A percentile compares a stretch with the other conserved stretches of the same genome.
These are phyloP conservation scores for Metschnikowia henanensis DNA, from an alignment of 805 yeast species.

Conservation along the genomic window DNA sequence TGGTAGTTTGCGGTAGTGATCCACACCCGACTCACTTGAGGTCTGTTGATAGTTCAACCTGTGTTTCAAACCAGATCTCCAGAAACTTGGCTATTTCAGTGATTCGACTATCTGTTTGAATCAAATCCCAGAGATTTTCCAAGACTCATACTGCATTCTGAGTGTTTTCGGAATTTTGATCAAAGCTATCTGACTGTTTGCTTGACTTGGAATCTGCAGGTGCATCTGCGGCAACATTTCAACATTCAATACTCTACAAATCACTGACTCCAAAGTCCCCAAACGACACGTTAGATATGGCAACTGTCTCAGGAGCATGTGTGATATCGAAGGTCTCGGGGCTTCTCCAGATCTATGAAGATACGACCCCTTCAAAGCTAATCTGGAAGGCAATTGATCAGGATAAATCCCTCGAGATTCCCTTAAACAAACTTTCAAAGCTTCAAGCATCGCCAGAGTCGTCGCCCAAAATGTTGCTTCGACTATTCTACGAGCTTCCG, in stretches of 20 bases:
- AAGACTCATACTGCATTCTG: neutral
- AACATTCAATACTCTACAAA: neutral
- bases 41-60: no score
- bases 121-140: no score
- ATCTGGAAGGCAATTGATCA: conserved; percentile 60
- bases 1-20: no score
- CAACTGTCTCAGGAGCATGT: conserved; percentile 50
- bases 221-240: neutral
- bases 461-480: conserved; percentile 65
- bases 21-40: no score
- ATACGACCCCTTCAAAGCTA: conserved; percentile 52
- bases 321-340: conserved; percentile 56
- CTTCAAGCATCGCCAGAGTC: conserved; percentile 71
- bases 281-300: conserved; percentile 9
- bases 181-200: no score
- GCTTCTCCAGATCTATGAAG: conserved; percentile 55
- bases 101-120: no score
- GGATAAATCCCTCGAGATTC: conserved; percentile 32
- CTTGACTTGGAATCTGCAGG: no score
- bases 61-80: no score
- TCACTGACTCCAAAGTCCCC: neutral
- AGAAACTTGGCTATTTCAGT: no score
- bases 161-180: neutral
- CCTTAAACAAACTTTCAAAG: conserved; percentile 36
- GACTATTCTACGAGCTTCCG: conserved; percentile 47